Conservation (phyloP, 106 monocot genomes). For the Hemerocallis citrina region DNA sequence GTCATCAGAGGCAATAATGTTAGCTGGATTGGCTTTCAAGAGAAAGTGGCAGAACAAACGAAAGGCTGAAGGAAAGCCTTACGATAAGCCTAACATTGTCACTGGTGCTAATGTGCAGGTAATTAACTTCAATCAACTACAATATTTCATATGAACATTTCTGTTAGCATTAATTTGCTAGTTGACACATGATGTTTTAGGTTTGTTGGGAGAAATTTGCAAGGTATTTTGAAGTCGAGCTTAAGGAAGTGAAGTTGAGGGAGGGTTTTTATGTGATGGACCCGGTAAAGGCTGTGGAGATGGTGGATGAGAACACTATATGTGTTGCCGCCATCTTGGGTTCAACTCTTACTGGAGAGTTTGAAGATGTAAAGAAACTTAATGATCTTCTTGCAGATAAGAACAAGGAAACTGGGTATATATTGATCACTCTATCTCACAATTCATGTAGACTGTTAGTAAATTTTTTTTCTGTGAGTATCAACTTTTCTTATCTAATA, state of each 20-base stretch:
- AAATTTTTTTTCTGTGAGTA: not conserved
- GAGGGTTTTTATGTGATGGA: slow-evolving; percentile 76
- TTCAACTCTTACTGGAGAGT: slow-evolving; percentile 82
- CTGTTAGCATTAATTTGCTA: not conserved
- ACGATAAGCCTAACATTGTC: slow-evolving; percentile 78
- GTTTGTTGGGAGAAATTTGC: slow-evolving; percentile 99
- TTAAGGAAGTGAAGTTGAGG: slow-evolving; percentile 77
- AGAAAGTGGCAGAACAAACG: slow-evolving; percentile 84
- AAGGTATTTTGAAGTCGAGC: slow-evolving; percentile 86
- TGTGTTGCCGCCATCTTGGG: slow-evolving; percentile 80
- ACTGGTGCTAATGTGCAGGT: slow-evolving; percentile 89
- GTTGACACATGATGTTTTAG: slow-evolving; percentile 18
- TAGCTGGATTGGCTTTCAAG: slow-evolving; percentile 79
- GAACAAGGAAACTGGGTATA: slow-evolving; percentile 77
- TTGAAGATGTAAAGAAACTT: slow-evolving; percentile 73
- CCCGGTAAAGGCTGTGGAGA: slow-evolving; percentile 64
- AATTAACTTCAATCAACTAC: not conserved
- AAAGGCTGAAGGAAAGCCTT: slow-evolving; percentile 66
- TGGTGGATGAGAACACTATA: slow-evolving; percentile 83
- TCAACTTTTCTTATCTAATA: not conserved
- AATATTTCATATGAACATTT: not conserved
- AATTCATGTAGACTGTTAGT: not conserved
- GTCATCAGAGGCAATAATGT: slow-evolving; percentile 85
- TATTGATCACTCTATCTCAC: not conserved
- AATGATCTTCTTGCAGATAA: slow-evolving; percentile 67